Conservation (phyloP, 441 rosid genomes). For the Adansonia grandidieri region DNA sequence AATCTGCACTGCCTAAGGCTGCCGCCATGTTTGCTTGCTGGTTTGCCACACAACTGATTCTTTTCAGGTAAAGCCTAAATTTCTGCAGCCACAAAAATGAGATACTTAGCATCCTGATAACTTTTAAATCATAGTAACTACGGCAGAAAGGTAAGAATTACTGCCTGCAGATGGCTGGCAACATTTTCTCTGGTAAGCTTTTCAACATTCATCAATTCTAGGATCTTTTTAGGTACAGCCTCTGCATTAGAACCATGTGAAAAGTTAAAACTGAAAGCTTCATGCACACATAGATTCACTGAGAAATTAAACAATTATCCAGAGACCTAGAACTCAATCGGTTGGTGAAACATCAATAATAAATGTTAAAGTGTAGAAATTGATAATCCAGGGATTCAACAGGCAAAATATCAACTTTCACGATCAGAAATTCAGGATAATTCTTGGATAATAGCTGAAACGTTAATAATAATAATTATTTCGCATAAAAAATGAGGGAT, state of each 20-base stretch:
- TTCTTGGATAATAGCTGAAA: not conserved
- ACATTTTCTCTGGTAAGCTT: conserved; percentile 70
- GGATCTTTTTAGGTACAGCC: conserved; percentile 75
- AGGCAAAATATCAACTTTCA: not conserved
- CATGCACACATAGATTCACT: not conserved
- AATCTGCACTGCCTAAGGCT: no score
- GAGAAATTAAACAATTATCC: not conserved
- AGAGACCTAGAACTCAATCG: not conserved
- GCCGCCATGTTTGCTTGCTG: no score
- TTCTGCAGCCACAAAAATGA: no score
- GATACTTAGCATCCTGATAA: no score
- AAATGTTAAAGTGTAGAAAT: not conserved
- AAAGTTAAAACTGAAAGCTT: conserved; percentile 4
- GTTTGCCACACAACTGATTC: no score
- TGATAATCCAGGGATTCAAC: not conserved
- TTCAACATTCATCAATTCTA: conserved; percentile 69
- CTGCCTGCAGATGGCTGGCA: conserved; percentile 69
- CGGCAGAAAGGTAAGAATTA: conserved; percentile 23
- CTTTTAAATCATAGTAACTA: no score
- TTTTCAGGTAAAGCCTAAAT: no score
- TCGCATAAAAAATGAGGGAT: not conserved
- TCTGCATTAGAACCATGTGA: conserved; percentile 41
- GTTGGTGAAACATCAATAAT: not conserved
- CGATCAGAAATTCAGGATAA: not conserved
- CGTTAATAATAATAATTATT: not conserved